Base-by-base conservation (phyloP, 768 basidiomycete species). In the Termitomyces titanicus region DNA sequence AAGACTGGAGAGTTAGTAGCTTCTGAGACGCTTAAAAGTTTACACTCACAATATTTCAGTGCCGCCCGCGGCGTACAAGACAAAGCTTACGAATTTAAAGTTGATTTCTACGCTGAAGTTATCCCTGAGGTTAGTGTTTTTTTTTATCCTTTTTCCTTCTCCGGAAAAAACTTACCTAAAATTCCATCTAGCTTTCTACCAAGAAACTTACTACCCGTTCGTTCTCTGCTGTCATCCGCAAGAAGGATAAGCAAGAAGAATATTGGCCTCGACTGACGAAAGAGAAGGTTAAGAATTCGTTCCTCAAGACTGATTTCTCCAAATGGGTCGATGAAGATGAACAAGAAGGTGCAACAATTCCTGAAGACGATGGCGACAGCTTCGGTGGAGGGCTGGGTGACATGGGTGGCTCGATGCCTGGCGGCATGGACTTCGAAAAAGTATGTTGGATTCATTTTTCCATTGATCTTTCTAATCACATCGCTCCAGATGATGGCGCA, bases 261-360 rank as follows among this genome's bases (percentile, higher is more conserved):
- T 98, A 81, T 72, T 98, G 96, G 96, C 91, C 92, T 24, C 83
- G 95, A 55, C 77, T 98, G 49, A 94, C 91, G 45, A 94, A 96
- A 71, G 89, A 90, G 57, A 95, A 94, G 71, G 66, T 82, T 57
- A 91, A 82, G 72, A 84, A 79, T 48, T 76, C 85, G 54, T 95
- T 83, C 73, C 75, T 98, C 71, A 98, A 97, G 81, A 97, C 94
- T 43, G 92, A 98, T 71, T 98, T 98, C 70, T 78, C 78, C 61
- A 96, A 91, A 75, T 98, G 94, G 94, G 88, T 89, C 39, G 95
- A 98, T 66, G 95, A 98, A 75, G 96, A 98, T 67, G 95, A 98
- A 69, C 96, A 98, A 73, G 89, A 91, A 38, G 88, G 78, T 48
- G 80, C 72, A 22, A 61, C 70, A 1, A 66, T 59, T 9, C 55